These are phyloP conservation scores for Lactifluus subvellereus DNA, from an alignment of 768 basidiomycete species.

Conservation along the genomic window DNA sequence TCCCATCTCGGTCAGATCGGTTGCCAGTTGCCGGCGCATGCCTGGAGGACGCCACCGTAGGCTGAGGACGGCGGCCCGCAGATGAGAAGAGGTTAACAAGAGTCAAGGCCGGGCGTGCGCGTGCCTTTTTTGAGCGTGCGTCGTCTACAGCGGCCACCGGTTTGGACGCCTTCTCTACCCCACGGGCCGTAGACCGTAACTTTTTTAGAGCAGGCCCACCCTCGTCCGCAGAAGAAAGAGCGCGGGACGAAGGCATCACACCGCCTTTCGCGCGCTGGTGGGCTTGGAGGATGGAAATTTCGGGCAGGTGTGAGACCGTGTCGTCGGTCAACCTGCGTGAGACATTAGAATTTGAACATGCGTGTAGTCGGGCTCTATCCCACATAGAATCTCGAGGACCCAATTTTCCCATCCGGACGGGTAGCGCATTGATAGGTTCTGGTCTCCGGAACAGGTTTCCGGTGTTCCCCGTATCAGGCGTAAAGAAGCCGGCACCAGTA, in stretches of 20 bases:
- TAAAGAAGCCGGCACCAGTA: conserved; percentile 72
- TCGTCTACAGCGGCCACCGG: conserved; percentile 42
- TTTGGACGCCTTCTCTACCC: conserved; percentile 48
- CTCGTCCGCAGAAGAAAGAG: conserved; percentile 80
- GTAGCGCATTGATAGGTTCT: conserved; percentile 43
- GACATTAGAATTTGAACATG: conserved; percentile 6
- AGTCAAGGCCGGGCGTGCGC: conserved; percentile 82
- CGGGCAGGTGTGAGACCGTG: conserved; percentile 45
- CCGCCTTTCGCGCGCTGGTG: conserved; percentile 36
- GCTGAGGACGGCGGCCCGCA: conserved; percentile 63
- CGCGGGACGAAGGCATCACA: conserved; percentile 41
- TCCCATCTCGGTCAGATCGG: conserved; percentile 46
- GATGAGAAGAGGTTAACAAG: conserved; percentile 87
- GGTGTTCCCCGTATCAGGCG: conserved; percentile 56
- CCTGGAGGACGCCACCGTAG: conserved; percentile 56
- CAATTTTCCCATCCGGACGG: conserved; percentile 52
- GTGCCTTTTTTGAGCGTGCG: conserved; percentile 84
- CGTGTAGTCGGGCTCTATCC: conserved; percentile 24
- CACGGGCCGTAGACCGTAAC: conserved; percentile 56
- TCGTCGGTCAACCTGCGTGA: conserved; percentile 37
- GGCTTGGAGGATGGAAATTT: conserved; percentile 52
- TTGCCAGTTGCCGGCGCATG: conserved; percentile 35
- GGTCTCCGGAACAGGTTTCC: conserved; percentile 52
- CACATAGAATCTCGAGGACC: conserved; percentile 62
- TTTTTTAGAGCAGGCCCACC: conserved; percentile 72